Conservation (phyloP, 1,284 basidiomycete species). For the Trametes pubescens region DNA sequence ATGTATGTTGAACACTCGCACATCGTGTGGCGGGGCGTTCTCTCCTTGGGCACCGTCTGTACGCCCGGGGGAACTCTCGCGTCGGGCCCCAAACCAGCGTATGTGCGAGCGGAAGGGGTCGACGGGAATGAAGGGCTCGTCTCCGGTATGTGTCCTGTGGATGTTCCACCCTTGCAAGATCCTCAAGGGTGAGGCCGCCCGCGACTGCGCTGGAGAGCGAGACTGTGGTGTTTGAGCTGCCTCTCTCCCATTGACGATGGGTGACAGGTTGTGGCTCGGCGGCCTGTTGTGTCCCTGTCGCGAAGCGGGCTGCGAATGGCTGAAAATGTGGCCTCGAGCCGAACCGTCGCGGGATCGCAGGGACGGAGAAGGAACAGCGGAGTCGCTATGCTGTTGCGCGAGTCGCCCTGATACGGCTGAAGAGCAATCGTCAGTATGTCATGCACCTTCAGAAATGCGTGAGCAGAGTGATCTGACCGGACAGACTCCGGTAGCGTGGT, state of each 20-base stretch:
- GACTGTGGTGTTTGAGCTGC: slow-evolving; percentile 33
- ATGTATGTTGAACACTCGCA: slow-evolving; percentile 21
- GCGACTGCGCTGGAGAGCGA: slow-evolving; percentile 48
- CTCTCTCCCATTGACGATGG: slow-evolving; percentile 32
- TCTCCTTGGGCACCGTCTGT: slow-evolving; percentile 4
- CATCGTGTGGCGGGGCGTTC: slow-evolving; percentile 10
- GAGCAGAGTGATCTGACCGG: slow-evolving; percentile 10
- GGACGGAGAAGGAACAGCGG: slow-evolving; percentile 35
- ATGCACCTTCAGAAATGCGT: not conserved
- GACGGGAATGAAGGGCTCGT: slow-evolving; percentile 59
- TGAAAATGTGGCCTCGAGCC: slow-evolving; percentile 13
- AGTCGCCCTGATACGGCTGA: slow-evolving; percentile 31
- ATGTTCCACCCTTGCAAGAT: slow-evolving; percentile 46
- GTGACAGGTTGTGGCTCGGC: slow-evolving; percentile 26
- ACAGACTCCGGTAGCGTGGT: slow-evolving; percentile 10
- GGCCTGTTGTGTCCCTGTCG: slow-evolving; percentile 22
- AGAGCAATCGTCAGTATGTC: not conserved
- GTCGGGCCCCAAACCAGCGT: slow-evolving; percentile 38
- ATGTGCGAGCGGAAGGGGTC: slow-evolving; percentile 53
- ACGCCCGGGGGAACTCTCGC: slow-evolving; percentile 19
- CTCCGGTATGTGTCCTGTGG: slow-evolving; percentile 48
- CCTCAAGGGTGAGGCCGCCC: slow-evolving; percentile 54
- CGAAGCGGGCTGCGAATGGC: slow-evolving; percentile 28
- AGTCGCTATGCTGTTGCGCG: slow-evolving; percentile 32
- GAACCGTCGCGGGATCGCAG: slow-evolving; percentile 37